phyloP scores from a whole-genome alignment of 2,329 filamentous ascomycete genomes.

The Pyricularia sp. region DNA sequence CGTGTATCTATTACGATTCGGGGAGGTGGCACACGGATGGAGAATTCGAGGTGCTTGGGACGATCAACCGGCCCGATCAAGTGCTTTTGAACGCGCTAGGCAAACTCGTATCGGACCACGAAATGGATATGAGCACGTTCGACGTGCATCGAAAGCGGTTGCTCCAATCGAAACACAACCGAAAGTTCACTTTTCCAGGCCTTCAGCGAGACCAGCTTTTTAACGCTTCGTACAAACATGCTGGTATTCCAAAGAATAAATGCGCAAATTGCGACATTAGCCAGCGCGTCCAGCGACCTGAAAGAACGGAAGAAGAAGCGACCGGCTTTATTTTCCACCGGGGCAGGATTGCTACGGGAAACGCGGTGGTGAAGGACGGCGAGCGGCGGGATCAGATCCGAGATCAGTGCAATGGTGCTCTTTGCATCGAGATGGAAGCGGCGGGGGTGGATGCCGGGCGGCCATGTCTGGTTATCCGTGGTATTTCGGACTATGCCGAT shows the following conservation, averaged over 20 bases:
- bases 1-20: constrained; percentile 17
- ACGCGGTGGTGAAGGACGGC: constrained; percentile 26
- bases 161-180: neutral
- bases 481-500: no score
- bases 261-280: neutral
- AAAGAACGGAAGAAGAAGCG: neutral
- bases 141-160: neutral
- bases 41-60: neutral
- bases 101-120: constrained; percentile 2
- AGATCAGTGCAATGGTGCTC: neutral
- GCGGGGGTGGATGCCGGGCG: constrained; percentile 12
- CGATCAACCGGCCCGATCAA: neutral
- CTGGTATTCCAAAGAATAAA: no score
- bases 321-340: constrained; percentile 10
- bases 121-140: neutral
- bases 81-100: constrained; percentile 1
- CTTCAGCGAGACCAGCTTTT: neutral
- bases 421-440: constrained; percentile 22
- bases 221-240: neutral
- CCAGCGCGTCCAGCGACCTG: neutral
- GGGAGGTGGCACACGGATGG: neutral
- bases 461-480: no score
- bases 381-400: constrained; percentile 16
- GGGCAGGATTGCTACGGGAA: constrained; percentile 20
- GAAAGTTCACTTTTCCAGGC: neutral